Base-by-base conservation (phyloP, 1,139 yeast species). In the Groenewaldozyma auringiensis region DNA sequence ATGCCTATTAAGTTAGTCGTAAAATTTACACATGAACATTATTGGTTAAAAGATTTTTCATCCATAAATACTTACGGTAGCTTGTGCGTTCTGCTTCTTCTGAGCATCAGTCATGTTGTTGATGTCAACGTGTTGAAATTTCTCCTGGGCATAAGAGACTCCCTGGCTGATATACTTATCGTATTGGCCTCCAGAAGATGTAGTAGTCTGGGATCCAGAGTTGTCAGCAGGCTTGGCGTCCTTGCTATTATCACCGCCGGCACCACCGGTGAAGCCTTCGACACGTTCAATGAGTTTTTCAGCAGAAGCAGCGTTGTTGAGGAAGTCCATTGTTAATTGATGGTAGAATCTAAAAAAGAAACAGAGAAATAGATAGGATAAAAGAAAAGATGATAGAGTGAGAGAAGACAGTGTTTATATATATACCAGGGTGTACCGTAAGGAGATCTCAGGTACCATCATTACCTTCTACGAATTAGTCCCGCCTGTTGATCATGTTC, bases 131-230 rank as follows among this genome's bases (percentile, higher is more conserved):
- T 52, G 44, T 40, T 55, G 37, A 48, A 55, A 50, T 42, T 58
- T 54, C 51, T 53, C 48, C 52, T 59, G 61, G 36, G 54, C 56
- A 43, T 50, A 45, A 37, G 47, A 43, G 41, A 60, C 57, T 35
- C 64, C 64, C 54, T 59, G 49, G 47, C 48, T 44, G 45, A 60
- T 49, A 52, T 58, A 60, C 41, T 44, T 25, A 49, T 56, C 57
- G 53, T 58, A 56, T 48, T 57, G 32, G 14, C 41, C 33, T 33
- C 37, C 20, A 14, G 33, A 21, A 13, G 39, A 21, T 14, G 21
- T 9, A 36, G 39, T 4, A 18, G 37, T 9, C 9, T 33, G 6
- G 37, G 39, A 18, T 4, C n/a, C 25, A 9, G 8, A 8, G 21
- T 36, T 18, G 25, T n/a, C 20, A 21, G 21, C n/a, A 13, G 11